Conservation (phyloP, 2,329 filamentous ascomycete species). For the Xylaria sp. region DNA sequence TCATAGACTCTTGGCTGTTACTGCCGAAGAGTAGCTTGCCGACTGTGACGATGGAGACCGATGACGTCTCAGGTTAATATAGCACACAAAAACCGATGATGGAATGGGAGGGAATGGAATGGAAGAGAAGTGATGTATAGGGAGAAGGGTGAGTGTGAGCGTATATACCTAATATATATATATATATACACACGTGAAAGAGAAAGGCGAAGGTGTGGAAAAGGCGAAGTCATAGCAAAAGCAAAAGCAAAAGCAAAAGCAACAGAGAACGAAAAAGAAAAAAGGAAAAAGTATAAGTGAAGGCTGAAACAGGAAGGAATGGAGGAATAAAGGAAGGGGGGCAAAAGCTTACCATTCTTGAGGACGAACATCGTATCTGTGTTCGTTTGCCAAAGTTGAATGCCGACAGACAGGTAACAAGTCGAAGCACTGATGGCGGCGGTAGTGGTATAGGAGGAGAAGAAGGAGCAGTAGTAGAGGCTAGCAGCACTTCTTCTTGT, state of each 20-base stretch:
- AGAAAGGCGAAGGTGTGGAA: not conserved
- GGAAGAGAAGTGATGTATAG: not conserved
- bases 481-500: not conserved
- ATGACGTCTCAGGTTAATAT: slow-evolving; percentile 15
- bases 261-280: not conserved
- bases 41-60: slow-evolving; percentile 64
- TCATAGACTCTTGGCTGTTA: slow-evolving; percentile 88
- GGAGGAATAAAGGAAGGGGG: slow-evolving; percentile 22
- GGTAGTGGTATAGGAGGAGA: no score
- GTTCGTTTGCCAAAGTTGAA: slow-evolving; percentile 12
- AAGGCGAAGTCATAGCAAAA: not conserved
- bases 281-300: not conserved
- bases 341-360: slow-evolving; percentile 53
- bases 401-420: slow-evolving; percentile 4
- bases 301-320: not conserved
- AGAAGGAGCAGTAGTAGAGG: no score
- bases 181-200: no score
- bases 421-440: not conserved
- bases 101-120: not conserved
- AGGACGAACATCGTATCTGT: slow-evolving; percentile 55
- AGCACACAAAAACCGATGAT: not conserved
- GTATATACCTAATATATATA: no score
- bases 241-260: not conserved
- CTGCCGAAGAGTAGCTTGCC: slow-evolving; percentile 93
- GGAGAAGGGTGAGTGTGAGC: not conserved